These are phyloP conservation scores for Fusarium proliferatum DNA, from an alignment of 2,329 filamentous ascomycete species.

Conservation along the genomic window DNA sequence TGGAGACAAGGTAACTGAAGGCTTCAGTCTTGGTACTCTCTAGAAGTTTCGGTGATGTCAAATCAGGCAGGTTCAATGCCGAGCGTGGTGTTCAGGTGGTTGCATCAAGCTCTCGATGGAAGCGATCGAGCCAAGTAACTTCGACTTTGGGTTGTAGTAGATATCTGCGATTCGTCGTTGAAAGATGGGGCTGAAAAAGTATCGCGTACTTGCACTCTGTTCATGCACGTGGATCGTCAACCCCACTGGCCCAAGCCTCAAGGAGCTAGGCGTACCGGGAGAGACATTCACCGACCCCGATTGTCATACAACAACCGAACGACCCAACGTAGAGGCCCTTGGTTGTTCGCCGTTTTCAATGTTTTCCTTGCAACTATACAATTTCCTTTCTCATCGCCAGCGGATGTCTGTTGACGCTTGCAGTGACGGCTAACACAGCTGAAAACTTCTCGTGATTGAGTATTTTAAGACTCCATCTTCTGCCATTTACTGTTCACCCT, in stretches of 20 bases:
- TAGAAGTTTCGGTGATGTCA: conserved; percentile 20
- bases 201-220: conserved; percentile 1
- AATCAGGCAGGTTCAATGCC: conserved; percentile 19
- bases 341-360: conserved; percentile 19
- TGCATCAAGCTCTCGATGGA: not conserved
- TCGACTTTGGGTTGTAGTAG: not conserved
- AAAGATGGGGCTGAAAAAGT: conserved; percentile 1
- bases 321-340: conserved; percentile 10
- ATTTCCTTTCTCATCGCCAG: conserved; percentile 11
- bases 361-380: not conserved
- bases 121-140: not conserved
- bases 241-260: conserved; percentile 28
- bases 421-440: conserved; percentile 29
- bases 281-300: conserved; percentile 39
- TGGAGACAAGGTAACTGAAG: not conserved
- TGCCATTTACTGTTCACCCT: conserved; percentile 5
- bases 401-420: conserved; percentile 23
- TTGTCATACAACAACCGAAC: conserved; percentile 30
- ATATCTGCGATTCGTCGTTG: not conserved
- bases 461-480: conserved; percentile 3
- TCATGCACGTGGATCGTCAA: conserved; percentile 3
- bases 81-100: conserved; percentile 18
- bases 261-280: conserved; percentile 26
- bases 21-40: not conserved
- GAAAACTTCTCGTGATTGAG: conserved; percentile 12